phyloP scores from a whole-genome alignment of 2,329 filamentous ascomycete genomes.

The Diaporthe batatas region DNA sequence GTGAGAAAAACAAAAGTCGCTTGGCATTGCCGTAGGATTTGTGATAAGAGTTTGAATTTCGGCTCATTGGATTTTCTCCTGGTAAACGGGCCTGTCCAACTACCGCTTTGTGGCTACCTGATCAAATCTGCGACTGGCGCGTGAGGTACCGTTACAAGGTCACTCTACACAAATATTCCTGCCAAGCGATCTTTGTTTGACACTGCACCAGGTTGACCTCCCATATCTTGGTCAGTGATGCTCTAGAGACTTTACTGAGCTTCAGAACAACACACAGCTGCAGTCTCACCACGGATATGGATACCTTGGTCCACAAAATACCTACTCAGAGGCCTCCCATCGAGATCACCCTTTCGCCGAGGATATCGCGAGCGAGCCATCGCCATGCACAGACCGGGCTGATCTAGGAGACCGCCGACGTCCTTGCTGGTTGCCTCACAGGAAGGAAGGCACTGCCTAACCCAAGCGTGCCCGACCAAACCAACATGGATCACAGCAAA shows the following conservation, averaged over 20 bases:
- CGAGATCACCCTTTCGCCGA: neutral
- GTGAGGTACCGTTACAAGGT: neutral
- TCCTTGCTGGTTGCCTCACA: neutral
- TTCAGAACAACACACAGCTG: neutral
- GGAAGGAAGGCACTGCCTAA: neutral
- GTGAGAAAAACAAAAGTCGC: neutral
- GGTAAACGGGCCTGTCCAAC: neutral
- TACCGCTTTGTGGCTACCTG: too few species aligned
- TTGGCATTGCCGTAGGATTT: neutral
- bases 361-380: neutral
- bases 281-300: neutral
- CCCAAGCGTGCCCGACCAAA: neutral
- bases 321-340: neutral
- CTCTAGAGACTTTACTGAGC: neutral
- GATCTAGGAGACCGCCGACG: neutral
- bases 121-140: neutral
- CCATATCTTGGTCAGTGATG: neutral
- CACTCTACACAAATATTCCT: neutral
- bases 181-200: neutral
- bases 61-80: too few species aligned
- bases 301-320: too few species aligned
- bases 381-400: neutral
- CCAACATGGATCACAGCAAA: neutral
- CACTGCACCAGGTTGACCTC: neutral
- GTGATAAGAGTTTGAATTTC: too few species aligned